Percentiles rank a stretch among this genome's conserved stretches.
phyloP scores from a whole-genome alignment of 129 eudicot species.

The Silybum marianum region DNA sequence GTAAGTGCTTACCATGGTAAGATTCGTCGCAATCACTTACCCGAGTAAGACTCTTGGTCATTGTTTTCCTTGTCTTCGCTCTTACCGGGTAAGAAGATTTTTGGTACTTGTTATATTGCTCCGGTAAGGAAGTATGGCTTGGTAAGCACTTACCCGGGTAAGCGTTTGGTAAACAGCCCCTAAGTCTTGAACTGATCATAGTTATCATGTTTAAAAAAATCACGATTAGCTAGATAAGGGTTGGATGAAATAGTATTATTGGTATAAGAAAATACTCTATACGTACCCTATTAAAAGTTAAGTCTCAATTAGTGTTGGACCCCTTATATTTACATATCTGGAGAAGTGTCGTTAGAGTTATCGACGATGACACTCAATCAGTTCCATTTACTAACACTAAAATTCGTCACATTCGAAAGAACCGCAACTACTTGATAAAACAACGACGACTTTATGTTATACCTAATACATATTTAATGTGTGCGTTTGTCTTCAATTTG shows the following conservation, averaged over 20 bases:
- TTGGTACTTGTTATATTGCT: too few relatives aligned
- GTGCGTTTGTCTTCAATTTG: background rate
- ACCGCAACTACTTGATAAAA: background rate
- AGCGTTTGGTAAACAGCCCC: too few relatives aligned
- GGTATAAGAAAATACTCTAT: background rate
- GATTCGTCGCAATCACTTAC: too few relatives aligned
- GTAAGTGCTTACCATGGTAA: too few relatives aligned
- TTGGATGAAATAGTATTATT: background rate
- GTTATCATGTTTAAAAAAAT: background rate
- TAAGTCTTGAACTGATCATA: too few relatives aligned
- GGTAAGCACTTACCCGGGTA: too few relatives aligned
- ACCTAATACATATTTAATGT: background rate
- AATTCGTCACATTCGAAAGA: background rate
- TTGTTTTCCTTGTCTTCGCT: too few relatives aligned
- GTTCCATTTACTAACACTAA: background rate
- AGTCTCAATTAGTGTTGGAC: background rate
- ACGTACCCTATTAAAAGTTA: background rate
- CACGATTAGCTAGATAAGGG: background rate
- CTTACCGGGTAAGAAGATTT: too few relatives aligned
- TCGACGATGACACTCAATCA: background rate
- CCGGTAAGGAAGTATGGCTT: too few relatives aligned
- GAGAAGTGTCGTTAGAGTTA: background rate
- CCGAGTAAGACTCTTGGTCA: too few relatives aligned
- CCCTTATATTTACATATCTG: background rate
- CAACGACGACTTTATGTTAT: background rate